Evolutionary conservation across 208 protist species (phyloP).

Genomic region (Trypanosoma grayi): DNA sequence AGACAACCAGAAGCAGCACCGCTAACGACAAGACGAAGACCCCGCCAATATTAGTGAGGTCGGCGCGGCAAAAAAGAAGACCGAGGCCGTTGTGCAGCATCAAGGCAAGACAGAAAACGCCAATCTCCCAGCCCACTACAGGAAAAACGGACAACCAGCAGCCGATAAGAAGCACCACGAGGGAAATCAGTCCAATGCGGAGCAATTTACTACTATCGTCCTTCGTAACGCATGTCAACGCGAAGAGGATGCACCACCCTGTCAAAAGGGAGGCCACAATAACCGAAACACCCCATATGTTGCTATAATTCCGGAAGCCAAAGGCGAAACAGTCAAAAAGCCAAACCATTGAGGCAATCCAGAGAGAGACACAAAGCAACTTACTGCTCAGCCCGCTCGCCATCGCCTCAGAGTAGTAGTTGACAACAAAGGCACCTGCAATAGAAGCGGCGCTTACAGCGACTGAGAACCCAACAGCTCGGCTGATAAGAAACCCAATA

Average conservation of each 20-base stretch:
- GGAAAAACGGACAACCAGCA: constrained; percentile 59
- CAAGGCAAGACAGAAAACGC: constrained; percentile 60
- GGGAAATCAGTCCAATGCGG: constrained; percentile 33
- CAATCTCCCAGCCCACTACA: constrained; percentile 43
- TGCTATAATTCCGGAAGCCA: constrained; percentile 42
- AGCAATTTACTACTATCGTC: constrained; percentile 34
- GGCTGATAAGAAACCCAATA: constrained; percentile 68
- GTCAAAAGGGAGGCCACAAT: constrained; percentile 36
- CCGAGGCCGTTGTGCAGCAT: constrained; percentile 59
- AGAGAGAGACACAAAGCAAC: constrained; percentile 46
- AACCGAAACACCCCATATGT: constrained; percentile 34
- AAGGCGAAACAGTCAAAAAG: constrained; percentile 53
- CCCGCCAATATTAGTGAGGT: constrained; percentile 43
- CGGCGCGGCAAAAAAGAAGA: constrained; percentile 39
- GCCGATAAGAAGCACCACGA: constrained; percentile 43
- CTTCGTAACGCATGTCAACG: constrained; percentile 38
- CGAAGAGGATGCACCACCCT: constrained; percentile 33
- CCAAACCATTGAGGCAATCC: constrained; percentile 59
- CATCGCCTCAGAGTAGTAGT: constrained; percentile 58
- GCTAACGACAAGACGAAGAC: constrained; percentile 42
- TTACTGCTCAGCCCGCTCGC: constrained; percentile 37
- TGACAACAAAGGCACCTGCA: constrained; percentile 44
- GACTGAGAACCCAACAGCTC: constrained; percentile 42
- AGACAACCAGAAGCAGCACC: constrained; percentile 38
- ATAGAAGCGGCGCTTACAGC: constrained; percentile 24